Conservation (phyloP, 2,329 filamentous ascomycete species). For the Phaeomoniella chlamydospora region DNA sequence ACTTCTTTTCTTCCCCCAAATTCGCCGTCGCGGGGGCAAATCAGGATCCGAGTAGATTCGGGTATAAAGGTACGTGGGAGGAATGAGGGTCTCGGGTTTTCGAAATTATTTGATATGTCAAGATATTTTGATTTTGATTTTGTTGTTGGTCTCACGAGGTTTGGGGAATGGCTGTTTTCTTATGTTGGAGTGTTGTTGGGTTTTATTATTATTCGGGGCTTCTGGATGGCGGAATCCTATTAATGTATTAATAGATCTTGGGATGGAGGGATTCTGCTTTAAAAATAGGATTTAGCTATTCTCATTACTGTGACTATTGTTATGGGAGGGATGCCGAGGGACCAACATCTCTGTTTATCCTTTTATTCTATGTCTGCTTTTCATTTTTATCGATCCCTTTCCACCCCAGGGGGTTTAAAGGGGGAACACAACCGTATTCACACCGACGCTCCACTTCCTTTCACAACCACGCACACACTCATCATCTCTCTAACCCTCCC, state of each 20-base stretch:
- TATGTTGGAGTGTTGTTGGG: too few species aligned
- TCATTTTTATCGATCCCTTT: background rate
- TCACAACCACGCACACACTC: too few species aligned
- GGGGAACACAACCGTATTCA: background rate
- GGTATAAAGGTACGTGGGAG: slow-evolving; percentile 61
- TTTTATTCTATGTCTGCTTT: background rate
- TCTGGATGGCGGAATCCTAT: too few species aligned
- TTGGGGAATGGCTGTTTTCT: slow-evolving; percentile 1
- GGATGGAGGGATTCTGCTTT: too few species aligned
- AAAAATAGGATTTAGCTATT: too few species aligned
- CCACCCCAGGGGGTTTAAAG: background rate
- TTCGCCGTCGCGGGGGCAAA: slow-evolving; percentile 88
- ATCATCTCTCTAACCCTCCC: too few species aligned
- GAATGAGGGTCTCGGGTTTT: slow-evolving; percentile 2
- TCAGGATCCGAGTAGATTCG: slow-evolving; percentile 71
- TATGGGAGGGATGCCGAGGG: too few species aligned
- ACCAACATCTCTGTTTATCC: background rate
- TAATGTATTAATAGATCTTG: too few species aligned
- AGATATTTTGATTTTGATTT: slow-evolving; percentile 1
- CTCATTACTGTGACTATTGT: too few species aligned
- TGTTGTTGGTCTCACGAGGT: slow-evolving; percentile 1
- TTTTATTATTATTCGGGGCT: too few species aligned
- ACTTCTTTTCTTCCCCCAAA: slow-evolving; percentile 64
- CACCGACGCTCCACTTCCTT: too few species aligned
- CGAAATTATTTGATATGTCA: slow-evolving; percentile 4